phyloP scores from a whole-genome alignment of 2,329 filamentous ascomycete genomes.

The Cercospora sojina region DNA sequence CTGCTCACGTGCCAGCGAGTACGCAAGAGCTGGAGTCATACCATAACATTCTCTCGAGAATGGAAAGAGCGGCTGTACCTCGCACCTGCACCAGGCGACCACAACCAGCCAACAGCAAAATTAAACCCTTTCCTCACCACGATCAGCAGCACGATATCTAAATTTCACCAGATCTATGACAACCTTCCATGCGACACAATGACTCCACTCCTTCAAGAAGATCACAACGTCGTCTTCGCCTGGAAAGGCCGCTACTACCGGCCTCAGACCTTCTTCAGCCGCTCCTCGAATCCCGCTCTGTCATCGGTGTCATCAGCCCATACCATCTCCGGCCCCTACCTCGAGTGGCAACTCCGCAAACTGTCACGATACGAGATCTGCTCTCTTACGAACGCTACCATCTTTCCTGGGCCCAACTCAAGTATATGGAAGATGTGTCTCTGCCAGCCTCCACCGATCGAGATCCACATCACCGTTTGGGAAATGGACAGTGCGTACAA shows the following conservation, averaged over 20 bases:
- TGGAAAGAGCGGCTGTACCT: constrained; percentile 5
- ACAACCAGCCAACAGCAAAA: neutral
- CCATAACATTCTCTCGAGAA: neutral
- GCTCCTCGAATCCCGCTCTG: constrained; percentile 3
- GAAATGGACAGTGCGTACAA: neutral
- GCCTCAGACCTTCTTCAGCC: constrained; percentile 9
- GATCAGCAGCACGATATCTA: constrained; percentile 5
- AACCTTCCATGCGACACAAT: neutral
- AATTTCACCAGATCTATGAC: constrained; percentile 9
- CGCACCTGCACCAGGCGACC: neutral
- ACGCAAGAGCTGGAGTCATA: constrained; percentile 2
- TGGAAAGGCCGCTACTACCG: constrained; percentile 10
- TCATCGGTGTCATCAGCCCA: neutral
- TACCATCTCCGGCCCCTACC: neutral
- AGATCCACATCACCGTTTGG: constrained; percentile 11
- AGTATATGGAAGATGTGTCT: constrained; percentile 15
- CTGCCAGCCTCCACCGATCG: constrained; percentile 11
- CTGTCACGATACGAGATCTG: constrained; percentile 5
- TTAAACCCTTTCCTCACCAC: constrained; percentile 14
- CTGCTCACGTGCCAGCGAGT: constrained; percentile 10
- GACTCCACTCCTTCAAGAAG: neutral
- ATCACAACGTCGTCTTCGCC: constrained; percentile 2
- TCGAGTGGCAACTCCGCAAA: constrained; percentile 17
- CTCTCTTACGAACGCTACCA: neutral
- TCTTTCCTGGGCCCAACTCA: neutral